phyloP scores from a whole-genome alignment of 2,329 filamentous ascomycete species.

The Aspergillus sp. region DNA sequence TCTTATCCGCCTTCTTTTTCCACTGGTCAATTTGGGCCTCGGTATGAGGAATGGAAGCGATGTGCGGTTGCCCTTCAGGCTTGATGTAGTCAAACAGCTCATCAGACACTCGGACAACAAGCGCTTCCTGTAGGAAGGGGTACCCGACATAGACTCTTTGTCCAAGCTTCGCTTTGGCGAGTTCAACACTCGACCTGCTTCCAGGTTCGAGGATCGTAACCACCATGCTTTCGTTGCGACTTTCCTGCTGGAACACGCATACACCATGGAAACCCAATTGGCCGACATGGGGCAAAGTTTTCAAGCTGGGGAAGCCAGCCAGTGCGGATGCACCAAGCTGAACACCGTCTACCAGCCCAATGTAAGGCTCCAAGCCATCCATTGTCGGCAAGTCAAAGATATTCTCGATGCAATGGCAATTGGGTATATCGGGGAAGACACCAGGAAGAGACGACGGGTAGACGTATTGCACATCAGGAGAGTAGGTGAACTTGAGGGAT shows the following conservation, averaged over 20 bases:
- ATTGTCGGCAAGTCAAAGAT: conserved; percentile 92
- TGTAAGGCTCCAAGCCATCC: conserved; percentile 81
- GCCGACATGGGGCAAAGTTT: conserved; percentile 80
- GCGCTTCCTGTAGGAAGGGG: conserved; percentile 91
- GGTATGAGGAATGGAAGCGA: conserved; percentile 68
- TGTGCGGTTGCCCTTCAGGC: conserved; percentile 62
- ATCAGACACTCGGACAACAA: conserved; percentile 84
- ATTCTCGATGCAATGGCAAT: conserved; percentile 91
- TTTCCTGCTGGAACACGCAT: conserved; percentile 93
- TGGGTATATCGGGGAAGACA: conserved; percentile 82
- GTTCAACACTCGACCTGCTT: conserved; percentile 64
- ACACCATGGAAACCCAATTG: conserved; percentile 84
- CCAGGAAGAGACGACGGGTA: conserved; percentile 88
- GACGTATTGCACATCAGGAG: conserved; percentile 70
- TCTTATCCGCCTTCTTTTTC: conserved; percentile 76
- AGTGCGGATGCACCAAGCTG: conserved; percentile 80
- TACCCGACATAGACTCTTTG: conserved; percentile 89
- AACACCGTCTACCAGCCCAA: conserved; percentile 80
- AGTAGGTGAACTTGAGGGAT: conserved; percentile 88
- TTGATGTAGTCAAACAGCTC: conserved; percentile 88
- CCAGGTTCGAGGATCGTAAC: conserved; percentile 79
- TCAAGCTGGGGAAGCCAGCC: conserved; percentile 88
- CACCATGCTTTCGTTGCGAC: conserved; percentile 94
- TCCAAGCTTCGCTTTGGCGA: conserved; percentile 77
- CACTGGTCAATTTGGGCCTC: conserved; percentile 78